Percentiles rank a stretch among this genome's conserved stretches.
Conservation (phyloP, 2,329 filamentous ascomycete genomes). For the Colletotrichum karsti region DNA sequence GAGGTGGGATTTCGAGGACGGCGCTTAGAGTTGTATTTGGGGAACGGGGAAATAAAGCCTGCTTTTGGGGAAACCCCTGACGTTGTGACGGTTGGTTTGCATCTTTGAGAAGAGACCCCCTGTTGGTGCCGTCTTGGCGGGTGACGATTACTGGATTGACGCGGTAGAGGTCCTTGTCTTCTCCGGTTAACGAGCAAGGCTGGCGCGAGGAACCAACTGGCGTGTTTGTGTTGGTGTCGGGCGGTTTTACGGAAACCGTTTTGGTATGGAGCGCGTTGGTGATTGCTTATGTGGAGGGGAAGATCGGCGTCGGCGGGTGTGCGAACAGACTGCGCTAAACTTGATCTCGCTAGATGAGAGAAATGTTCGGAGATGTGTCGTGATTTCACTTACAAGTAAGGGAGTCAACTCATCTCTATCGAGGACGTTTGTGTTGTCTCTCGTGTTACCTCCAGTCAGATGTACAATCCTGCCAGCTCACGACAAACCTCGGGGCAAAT, state of each 20-base stretch:
- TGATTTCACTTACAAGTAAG: too few relatives aligned
- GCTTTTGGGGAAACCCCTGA: not conserved
- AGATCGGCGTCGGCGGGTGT: not conserved
- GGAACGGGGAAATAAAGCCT: not conserved
- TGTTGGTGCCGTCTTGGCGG: not conserved
- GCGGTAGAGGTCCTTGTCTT: not conserved
- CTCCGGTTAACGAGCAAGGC: not conserved
- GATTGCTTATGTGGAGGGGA: not conserved
- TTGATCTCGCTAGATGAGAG: accelerated
- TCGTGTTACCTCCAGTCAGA: too few relatives aligned
- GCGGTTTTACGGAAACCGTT: too few relatives aligned
- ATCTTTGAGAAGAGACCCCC: not conserved
- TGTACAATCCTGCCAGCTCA: too few relatives aligned
- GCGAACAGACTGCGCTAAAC: not conserved
- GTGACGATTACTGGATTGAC: not conserved
- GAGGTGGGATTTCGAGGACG: not conserved
- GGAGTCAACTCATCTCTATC: too few relatives aligned
- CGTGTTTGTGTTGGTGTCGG: not conserved
- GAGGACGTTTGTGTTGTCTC: too few relatives aligned
- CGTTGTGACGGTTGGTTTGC: not conserved
- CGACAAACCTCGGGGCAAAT: too few relatives aligned
- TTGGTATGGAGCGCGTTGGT: not conserved
- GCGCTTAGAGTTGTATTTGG: not conserved
- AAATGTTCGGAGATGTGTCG: too few relatives aligned
- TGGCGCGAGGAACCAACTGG: not conserved